Percentiles rank a stretch among this genome's conserved stretches.
Conservation (phyloP, 768 basidiomycete species). For the Suillus weaverae region DNA sequence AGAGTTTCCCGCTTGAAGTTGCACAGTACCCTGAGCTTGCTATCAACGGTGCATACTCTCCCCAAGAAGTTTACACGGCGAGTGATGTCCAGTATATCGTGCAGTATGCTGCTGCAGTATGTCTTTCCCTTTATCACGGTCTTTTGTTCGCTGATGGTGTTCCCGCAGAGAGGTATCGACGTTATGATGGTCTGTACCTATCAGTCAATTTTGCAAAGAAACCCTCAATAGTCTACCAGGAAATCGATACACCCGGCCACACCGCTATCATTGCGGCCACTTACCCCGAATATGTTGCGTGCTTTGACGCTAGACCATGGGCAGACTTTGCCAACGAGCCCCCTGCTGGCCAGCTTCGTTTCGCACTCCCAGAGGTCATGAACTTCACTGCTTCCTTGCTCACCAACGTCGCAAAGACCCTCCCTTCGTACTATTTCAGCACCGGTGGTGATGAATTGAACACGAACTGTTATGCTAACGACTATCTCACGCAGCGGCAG, state of each 20-base stretch:
- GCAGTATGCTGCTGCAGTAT: slow-evolving; percentile 63
- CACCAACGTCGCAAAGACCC: slow-evolving; percentile 44
- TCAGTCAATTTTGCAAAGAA: not conserved
- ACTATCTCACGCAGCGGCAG: slow-evolving; percentile 53
- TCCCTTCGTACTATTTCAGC: slow-evolving; percentile 59
- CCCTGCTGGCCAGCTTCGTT: slow-evolving; percentile 74
- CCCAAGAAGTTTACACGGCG: slow-evolving; percentile 35
- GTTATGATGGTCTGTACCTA: slow-evolving; percentile 43
- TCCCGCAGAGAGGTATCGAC: slow-evolving; percentile 59
- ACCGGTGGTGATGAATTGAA: slow-evolving; percentile 83
- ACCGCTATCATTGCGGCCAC: slow-evolving; percentile 59
- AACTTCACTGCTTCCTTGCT: slow-evolving; percentile 55
- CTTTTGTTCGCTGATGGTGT: not conserved
- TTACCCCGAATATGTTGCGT: slow-evolving; percentile 71
- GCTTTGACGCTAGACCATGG: slow-evolving; percentile 54
- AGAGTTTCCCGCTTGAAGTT: slow-evolving; percentile 49
- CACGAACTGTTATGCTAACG: slow-evolving; percentile 57
- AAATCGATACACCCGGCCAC: slow-evolving; percentile 80
- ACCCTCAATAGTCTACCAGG: slow-evolving; percentile 35
- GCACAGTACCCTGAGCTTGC: slow-evolving; percentile 39
- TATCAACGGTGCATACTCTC: slow-evolving; percentile 44
- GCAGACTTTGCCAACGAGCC: slow-evolving; percentile 57
- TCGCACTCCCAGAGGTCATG: slow-evolving; percentile 54
- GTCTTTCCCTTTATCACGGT: slow-evolving; percentile 21
- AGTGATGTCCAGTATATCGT: slow-evolving; percentile 57